Evolutionary conservation across 805 yeast genomes (phyloP).

Genomic region (Ogataea nakhonphanomensis): DNA sequence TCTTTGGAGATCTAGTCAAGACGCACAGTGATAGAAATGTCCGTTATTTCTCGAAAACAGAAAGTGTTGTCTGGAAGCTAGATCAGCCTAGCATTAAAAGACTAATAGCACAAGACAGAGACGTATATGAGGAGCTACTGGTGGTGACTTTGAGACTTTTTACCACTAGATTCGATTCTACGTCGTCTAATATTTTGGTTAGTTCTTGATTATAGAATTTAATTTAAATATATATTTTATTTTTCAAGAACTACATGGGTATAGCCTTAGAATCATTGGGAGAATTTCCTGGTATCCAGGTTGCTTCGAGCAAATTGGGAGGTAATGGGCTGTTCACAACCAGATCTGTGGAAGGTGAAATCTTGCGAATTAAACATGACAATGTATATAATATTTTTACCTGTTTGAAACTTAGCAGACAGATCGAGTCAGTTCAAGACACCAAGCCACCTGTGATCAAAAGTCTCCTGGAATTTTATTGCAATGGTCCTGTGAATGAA

Average conservation of each 20-base stretch:
- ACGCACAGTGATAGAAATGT: conserved; percentile 37
- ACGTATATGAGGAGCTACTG: conserved; percentile 60
- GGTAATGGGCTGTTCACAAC: conserved; percentile 37
- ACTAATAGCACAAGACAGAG: conserved; percentile 47
- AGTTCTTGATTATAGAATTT: conserved; percentile 13
- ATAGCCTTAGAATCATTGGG: no score
- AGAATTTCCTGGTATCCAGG: conserved; percentile 8
- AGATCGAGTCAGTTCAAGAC: conserved; percentile 17
- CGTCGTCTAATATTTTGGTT: conserved; percentile 73
- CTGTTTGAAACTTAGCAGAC: conserved; percentile 20
- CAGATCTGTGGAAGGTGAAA: conserved; percentile 24
- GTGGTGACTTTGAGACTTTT: conserved; percentile 58
- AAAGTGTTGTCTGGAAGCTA: conserved; percentile 67
- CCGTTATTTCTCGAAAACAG: conserved; percentile 42
- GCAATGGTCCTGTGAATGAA: conserved; percentile 20
- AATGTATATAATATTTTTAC: conserved; percentile 33
- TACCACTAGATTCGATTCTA: conserved; percentile 68
- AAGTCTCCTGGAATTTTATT: conserved; percentile 15
- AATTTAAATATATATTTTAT: neutral
- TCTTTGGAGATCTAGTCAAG: conserved; percentile 60
- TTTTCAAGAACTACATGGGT: no score
- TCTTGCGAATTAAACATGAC: conserved; percentile 38
- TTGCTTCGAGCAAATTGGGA: conserved; percentile 23
- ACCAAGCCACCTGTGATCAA: conserved; percentile 14
- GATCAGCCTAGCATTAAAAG: conserved; percentile 42